A percentile compares a stretch with the other conserved stretches of the same genome.
phyloP scores from a whole-genome alignment of 1,139 yeast species.

The Pichia sp. region DNA sequence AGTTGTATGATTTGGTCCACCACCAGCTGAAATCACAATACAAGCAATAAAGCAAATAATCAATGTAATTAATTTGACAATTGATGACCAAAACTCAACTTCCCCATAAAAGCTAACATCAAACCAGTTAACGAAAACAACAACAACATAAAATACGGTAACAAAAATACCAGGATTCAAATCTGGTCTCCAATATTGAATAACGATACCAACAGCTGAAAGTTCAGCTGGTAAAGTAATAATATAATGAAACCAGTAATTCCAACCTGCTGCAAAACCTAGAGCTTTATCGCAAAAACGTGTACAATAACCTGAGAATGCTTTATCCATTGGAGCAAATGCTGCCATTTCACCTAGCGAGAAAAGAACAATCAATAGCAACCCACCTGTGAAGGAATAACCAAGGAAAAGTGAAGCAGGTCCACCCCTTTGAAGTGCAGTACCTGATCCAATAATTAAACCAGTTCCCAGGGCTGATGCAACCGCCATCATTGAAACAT shows the following conservation, averaged over 20 bases:
- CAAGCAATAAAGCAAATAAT: conserved; percentile 43
- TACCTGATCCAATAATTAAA: conserved; percentile 44
- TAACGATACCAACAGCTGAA: conserved; percentile 50
- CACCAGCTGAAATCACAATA: conserved; percentile 47
- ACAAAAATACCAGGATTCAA: conserved; percentile 58
- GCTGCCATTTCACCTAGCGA: conserved; percentile 47
- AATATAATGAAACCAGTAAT: conserved; percentile 55
- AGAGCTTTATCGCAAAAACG: conserved; percentile 63
- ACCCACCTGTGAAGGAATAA: conserved; percentile 38
- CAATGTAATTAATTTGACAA: conserved; percentile 52
- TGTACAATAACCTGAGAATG: conserved; percentile 63
- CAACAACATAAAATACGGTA: conserved; percentile 41
- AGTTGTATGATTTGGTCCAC: conserved; percentile 54
- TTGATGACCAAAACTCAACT: conserved; percentile 60
- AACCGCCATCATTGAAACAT: conserved; percentile 40
- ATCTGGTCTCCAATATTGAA: conserved; percentile 52
- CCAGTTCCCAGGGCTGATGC: conserved; percentile 36
- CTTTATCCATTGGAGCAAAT: conserved; percentile 55
- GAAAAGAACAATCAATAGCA: conserved; percentile 42
- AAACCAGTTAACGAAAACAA: conserved; percentile 33
- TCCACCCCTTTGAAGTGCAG: conserved; percentile 41
- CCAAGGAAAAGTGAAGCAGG: conserved; percentile 43
- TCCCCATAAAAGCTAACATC: conserved; percentile 53
- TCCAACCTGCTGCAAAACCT: conserved; percentile 71
- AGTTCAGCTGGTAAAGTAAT: conserved; percentile 60